phyloP scores from a whole-genome alignment of 2,329 filamentous ascomycete species.

The Didymellaceae sp. region DNA sequence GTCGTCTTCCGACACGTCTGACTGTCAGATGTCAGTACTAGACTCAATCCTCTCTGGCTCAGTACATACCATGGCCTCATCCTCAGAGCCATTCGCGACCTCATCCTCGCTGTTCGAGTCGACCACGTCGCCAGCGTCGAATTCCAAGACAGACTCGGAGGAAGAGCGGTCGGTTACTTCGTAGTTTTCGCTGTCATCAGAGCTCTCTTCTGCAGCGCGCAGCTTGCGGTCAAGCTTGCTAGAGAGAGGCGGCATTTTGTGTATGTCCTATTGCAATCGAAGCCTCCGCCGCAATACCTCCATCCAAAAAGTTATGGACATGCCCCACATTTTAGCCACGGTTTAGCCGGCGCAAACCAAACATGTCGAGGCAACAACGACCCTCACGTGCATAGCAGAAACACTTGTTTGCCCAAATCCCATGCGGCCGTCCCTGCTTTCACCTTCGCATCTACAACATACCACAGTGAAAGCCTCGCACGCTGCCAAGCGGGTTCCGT shows the following conservation, averaged over 20 bases:
- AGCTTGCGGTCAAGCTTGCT: conserved; percentile 46
- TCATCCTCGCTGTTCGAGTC: conserved; percentile 44
- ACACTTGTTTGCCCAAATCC: conserved; percentile 2
- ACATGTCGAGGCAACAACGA: conserved; percentile 14
- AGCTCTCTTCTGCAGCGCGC: conserved; percentile 45
- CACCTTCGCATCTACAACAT: conserved; percentile 10
- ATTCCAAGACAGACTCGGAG: conserved; percentile 50
- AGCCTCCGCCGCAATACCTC: neutral
- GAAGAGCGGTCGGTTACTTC: conserved; percentile 50
- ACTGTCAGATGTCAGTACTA: conserved; percentile 23
- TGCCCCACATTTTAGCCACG: conserved; percentile 3
- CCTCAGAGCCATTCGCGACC: conserved; percentile 17
- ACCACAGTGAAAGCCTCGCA: conserved; percentile 1
- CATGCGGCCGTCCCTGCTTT: conserved; percentile 16
- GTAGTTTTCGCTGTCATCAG: conserved; percentile 48
- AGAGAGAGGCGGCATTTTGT: conserved; percentile 42
- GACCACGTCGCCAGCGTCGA: conserved; percentile 40
- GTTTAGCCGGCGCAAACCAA: conserved; percentile 17
- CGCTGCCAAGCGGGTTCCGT: conserved; percentile 20
- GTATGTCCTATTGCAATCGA: neutral
- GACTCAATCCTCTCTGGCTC: accelerated
- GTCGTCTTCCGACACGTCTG: conserved; percentile 48
- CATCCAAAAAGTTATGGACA: conserved; percentile 14
- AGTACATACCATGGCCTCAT: conserved; percentile 38
- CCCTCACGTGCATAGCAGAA: conserved; percentile 11